A percentile compares a stretch with the other conserved stretches of the same genome.
Evolutionary conservation across 495 filamentous ascomycete genomes (phyloP).

Genomic region (Hypoxylon lienhwacheense): DNA sequence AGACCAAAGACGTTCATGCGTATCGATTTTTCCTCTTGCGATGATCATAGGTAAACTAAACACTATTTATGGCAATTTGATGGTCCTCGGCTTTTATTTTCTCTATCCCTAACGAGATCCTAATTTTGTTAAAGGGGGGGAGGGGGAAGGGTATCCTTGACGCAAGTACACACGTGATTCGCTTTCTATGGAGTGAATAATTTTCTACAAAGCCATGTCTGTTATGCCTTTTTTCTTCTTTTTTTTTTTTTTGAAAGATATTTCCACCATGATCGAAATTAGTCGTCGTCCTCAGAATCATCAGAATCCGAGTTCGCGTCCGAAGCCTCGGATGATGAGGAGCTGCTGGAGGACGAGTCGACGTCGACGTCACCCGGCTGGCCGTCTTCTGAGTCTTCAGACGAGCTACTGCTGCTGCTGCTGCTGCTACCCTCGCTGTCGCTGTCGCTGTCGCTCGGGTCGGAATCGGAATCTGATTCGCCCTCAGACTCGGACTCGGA

Average conservation of each 20-base stretch:
- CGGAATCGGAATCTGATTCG: conserved; percentile 36
- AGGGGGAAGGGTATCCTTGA: too few species aligned
- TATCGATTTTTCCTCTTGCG: conserved; percentile 9
- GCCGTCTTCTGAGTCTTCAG: conserved; percentile 28
- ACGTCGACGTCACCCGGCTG: conserved; percentile 14
- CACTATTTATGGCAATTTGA: conserved; percentile 13
- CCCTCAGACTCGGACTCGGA: conserved; percentile 37
- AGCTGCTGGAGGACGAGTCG: conserved; percentile 37
- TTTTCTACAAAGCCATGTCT: too few species aligned
- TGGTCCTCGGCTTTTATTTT: too few species aligned
- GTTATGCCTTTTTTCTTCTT: too few species aligned
- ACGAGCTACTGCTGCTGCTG: conserved; percentile 44
- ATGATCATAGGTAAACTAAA: too few species aligned
- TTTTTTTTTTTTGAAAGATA: too few species aligned
- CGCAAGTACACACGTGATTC: too few species aligned
- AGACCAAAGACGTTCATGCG: conserved; percentile 3
- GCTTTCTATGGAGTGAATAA: too few species aligned
- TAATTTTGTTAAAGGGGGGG: too few species aligned
- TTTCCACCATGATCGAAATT: too few species aligned
- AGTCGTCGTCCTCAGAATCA: conserved; percentile 14
- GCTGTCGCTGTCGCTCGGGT: conserved; percentile 5
- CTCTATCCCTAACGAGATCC: too few species aligned
- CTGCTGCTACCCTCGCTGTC: too few species aligned
- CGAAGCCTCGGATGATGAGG: conserved; percentile 33
- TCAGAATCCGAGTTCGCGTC: conserved; percentile 26